A percentile compares a stretch with the other conserved stretches of the same genome.
Conservation (phyloP, 305 asterid species). For the Salvia sclarea region DNA sequence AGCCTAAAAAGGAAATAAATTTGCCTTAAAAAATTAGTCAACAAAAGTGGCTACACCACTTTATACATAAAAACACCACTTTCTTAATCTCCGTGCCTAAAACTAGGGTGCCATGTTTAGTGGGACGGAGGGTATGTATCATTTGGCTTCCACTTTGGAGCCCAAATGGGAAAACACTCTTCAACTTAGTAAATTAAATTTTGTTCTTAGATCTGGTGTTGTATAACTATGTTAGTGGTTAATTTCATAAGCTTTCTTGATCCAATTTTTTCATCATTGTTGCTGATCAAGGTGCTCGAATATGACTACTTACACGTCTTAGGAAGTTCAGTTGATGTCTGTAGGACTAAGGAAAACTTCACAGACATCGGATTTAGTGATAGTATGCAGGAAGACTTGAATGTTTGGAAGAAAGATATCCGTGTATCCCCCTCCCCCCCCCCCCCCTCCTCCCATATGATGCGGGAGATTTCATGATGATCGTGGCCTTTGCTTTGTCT, state of each 20-base stretch:
- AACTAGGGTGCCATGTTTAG: too few relatives aligned
- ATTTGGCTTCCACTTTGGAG: background rate
- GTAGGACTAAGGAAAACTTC: background rate
- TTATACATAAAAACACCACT: too few relatives aligned
- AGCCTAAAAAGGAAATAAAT: too few relatives aligned
- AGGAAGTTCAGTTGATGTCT: conserved; percentile 12
- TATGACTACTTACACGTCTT: background rate
- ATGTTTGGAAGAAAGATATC: background rate
- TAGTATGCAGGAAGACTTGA: background rate
- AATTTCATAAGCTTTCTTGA: background rate
- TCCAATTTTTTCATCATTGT: background rate
- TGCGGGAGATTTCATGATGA: background rate
- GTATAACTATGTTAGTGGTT: conserved; percentile 10
- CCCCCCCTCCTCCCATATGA: too few relatives aligned
- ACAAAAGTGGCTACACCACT: too few relatives aligned
- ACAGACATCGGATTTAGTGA: background rate
- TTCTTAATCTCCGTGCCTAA: too few relatives aligned
- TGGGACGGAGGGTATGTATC: too few relatives aligned
- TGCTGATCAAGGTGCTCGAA: background rate
- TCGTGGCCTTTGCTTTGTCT: background rate
- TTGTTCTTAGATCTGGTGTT: background rate
- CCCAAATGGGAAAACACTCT: background rate
- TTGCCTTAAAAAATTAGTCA: too few relatives aligned
- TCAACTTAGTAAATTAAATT: background rate
- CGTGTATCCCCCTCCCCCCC: background rate